Evolutionary conservation across 495 filamentous ascomycete species (phyloP), one percentile per base, ranked within the genome.

Genomic region (Sphaerosporella brunnea): DNA sequence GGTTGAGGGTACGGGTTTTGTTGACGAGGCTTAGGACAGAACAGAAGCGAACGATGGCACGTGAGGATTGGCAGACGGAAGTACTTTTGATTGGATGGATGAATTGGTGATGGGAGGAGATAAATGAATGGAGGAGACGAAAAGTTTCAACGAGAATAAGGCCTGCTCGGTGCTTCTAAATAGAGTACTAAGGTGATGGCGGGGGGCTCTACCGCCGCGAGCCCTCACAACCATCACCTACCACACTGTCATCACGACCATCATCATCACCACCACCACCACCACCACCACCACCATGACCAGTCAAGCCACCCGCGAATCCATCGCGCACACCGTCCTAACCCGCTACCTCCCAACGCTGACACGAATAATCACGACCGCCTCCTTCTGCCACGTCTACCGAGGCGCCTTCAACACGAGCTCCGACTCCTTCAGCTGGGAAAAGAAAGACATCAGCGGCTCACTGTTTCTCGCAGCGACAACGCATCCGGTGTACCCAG

Each of bases 361-460:
- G 10, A 28, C 49, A 25, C 23, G 50, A 16, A 59, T 59, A 28
- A 49, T 59, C 48, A 42, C 56, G 23, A 49, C 45, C 11, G 51
- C 55, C 28, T 55, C 56, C 16, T 59, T 59, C 40, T 57, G 47
- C 11, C 55, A 59, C 24, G 50, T 59, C 35, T 59, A 59, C 47
- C 30, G 18, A 19, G 43, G 43, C 11, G 18, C 4, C n/a, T 34
- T 46, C 18, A 5, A 19, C 39, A 19, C 25, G 8, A n/a, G 18
- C 4, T 10, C 21, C 24, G 40, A 23, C 23, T n/a, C 10, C 13
- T 46, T 46, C 43, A 11, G 15, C 9, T 46, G 43, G 43, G 25
- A 20, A 10, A 35, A 34, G 5, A 46, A 34, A 46, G 18, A 34
- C 9, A 9, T 46, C 25, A 21, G 18, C 7, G 28, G 43, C 26